phyloP scores from a whole-genome alignment of 108 stramenopile species.

The Fragilaria radians region DNA sequence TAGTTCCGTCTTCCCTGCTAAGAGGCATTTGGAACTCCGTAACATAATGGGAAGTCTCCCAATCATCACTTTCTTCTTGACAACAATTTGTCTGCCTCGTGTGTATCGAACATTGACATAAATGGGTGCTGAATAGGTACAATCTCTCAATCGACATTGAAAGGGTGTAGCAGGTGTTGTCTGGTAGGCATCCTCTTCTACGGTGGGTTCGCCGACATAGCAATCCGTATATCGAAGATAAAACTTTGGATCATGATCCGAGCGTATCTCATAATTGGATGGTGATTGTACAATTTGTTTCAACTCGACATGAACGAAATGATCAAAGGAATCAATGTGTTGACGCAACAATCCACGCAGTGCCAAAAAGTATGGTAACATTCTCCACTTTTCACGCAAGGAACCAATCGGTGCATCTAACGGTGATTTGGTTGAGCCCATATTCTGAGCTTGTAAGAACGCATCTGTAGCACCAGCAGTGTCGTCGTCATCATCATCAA shows the following conservation, averaged over 20 bases:
- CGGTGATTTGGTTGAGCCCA: slow-evolving; percentile 65
- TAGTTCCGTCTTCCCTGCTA: slow-evolving; percentile 71
- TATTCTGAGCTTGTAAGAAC: slow-evolving; percentile 29
- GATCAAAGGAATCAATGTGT: slow-evolving; percentile 97
- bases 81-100: slow-evolving; percentile 87
- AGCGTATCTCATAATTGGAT: slow-evolving; percentile 81
- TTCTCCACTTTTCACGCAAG: slow-evolving; percentile 90
- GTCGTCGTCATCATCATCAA: slow-evolving; percentile 30
- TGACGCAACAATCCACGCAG: slow-evolving; percentile 94
- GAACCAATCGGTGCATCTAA: slow-evolving; percentile 82
- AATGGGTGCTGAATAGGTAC: slow-evolving; percentile 96
- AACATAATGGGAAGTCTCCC: slow-evolving; percentile 96
- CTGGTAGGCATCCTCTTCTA: slow-evolving; percentile 88
- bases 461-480: slow-evolving; percentile 35
- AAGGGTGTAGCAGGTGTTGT: slow-evolving; percentile 85
- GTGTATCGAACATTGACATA: slow-evolving; percentile 97
- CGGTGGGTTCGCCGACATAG: slow-evolving; percentile 89
- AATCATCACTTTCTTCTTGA: slow-evolving; percentile 77
- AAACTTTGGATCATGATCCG: slow-evolving; percentile 94
- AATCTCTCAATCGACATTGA: slow-evolving; percentile 95
- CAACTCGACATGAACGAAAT: slow-evolving; percentile 93
- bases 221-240: slow-evolving; percentile 94
- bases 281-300: slow-evolving; percentile 86
- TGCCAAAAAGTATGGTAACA: slow-evolving; percentile 88
- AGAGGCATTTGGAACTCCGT: slow-evolving; percentile 84